Conservation (phyloP, 306 rosid species). For the Quercus suber region DNA sequence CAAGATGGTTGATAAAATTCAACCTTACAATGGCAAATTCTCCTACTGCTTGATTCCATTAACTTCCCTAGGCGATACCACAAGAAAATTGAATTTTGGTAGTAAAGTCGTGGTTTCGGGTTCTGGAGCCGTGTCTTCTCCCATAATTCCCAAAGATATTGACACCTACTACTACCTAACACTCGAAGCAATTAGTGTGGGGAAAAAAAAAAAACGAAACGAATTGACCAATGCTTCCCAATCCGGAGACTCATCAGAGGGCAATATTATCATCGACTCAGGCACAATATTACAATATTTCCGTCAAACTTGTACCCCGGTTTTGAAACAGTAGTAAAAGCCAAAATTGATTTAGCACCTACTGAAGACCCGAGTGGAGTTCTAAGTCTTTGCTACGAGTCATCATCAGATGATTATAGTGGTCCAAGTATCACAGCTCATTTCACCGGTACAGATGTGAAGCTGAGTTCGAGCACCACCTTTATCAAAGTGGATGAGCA, state of each 20-base stretch:
- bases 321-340: not conserved
- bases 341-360: no score
- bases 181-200: slow-evolving; percentile 31
- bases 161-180: slow-evolving; percentile 19
- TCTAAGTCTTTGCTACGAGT: slow-evolving; percentile 23
- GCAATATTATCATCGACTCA: slow-evolving; percentile 39
- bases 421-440: no score
- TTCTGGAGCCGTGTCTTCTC: slow-evolving; percentile 18
- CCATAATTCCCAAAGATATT: not conserved
- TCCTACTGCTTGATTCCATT: slow-evolving; percentile 48
- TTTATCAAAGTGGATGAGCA: no score
- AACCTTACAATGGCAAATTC: slow-evolving; percentile 27
- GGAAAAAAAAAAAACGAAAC: not conserved
- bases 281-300: slow-evolving; percentile 32
- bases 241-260: not conserved
- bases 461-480: no score
- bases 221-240: not conserved
- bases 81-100: slow-evolving; percentile 32
- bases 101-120: slow-evolving; percentile 26
- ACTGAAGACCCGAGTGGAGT: no score
- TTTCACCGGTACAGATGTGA: no score
- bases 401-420: no score
- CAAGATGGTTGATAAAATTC: no score
- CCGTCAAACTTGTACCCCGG: slow-evolving; percentile 4
- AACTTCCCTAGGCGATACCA: accelerated